These are phyloP conservation scores for Fulvia fulva DNA, from an alignment of 2,329 filamentous ascomycete species.

Conservation along the genomic window DNA sequence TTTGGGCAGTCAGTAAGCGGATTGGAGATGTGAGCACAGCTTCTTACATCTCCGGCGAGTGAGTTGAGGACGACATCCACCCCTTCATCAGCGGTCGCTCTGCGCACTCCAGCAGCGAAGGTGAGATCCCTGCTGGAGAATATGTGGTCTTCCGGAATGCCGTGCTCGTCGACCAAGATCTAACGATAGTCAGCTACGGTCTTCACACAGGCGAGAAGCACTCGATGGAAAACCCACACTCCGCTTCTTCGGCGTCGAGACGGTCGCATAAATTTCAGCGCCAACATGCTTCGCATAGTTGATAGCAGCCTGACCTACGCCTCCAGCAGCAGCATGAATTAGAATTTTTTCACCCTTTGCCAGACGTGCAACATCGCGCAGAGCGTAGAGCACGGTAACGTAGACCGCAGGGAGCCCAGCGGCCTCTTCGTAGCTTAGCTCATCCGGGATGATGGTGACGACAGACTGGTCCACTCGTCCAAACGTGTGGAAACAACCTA, in stretches of 20 bases:
- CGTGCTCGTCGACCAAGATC: constrained; percentile 25
- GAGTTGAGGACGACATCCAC: constrained; percentile 37
- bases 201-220: no score
- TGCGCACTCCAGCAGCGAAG: constrained; percentile 30
- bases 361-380: constrained; percentile 22
- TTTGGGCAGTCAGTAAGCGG: constrained; percentile 19
- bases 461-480: no score
- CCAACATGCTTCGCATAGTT: constrained; percentile 25
- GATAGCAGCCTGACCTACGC: constrained; percentile 33
- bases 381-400: constrained; percentile 27
- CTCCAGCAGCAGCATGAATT: constrained; percentile 33
- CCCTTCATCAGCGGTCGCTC: constrained; percentile 29
- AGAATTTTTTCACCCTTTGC: constrained; percentile 34
- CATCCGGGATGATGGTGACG: constrained; percentile 20
- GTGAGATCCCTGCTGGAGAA: constrained; percentile 29
- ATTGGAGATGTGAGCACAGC: not conserved
- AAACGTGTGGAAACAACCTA: no score
- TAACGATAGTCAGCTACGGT: no score
- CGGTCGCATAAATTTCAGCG: constrained; percentile 31
- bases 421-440: constrained; percentile 22
- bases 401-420: constrained; percentile 25
- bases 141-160: constrained; percentile 32
- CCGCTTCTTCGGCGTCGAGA: constrained; percentile 28
- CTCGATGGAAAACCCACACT: no score
- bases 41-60: constrained; percentile 22